Evolutionary conservation across 176 grass and related monocot genomes (phyloP).

Genomic region (Lolium rigidum): DNA sequence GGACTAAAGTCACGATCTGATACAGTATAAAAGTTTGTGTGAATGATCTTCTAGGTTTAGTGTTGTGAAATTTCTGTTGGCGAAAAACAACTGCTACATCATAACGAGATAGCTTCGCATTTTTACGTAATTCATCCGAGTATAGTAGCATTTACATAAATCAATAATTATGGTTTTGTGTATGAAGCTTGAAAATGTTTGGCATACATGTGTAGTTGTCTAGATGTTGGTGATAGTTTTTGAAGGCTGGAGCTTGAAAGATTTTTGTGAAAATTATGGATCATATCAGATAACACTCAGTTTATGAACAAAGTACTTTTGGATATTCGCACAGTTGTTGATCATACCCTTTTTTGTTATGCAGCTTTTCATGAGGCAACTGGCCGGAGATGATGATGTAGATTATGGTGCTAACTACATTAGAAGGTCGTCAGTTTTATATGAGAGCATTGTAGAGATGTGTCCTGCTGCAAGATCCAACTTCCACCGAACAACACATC

Average conservation of each 20-base stretch:
- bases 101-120: conserved; percentile 36
- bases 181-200: conserved; percentile 17
- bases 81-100: conserved; percentile 32
- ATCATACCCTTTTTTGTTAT: conserved; percentile 37
- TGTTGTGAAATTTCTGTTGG: conserved; percentile 29
- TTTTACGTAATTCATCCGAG: conserved; percentile 1
- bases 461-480: conserved; percentile 26
- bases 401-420: conserved; percentile 54
- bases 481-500: conserved; percentile 24
- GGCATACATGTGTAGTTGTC: background rate
- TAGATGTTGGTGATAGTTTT: background rate
- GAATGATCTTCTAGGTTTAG: conserved; percentile 10
- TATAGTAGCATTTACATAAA: conserved; percentile 13
- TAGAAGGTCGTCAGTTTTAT: conserved; percentile 41
- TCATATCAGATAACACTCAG: background rate
- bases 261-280: background rate
- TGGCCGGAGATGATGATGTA: conserved; percentile 31
- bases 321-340: background rate
- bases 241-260: background rate
- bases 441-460: conserved; percentile 32
- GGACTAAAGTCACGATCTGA: conserved; percentile 6
- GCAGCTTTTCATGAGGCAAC: conserved; percentile 53
- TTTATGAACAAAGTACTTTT: background rate
- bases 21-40: background rate
- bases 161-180: background rate